phyloP scores from a whole-genome alignment of 495 filamentous ascomycete species.

The Neurospora sp. region DNA sequence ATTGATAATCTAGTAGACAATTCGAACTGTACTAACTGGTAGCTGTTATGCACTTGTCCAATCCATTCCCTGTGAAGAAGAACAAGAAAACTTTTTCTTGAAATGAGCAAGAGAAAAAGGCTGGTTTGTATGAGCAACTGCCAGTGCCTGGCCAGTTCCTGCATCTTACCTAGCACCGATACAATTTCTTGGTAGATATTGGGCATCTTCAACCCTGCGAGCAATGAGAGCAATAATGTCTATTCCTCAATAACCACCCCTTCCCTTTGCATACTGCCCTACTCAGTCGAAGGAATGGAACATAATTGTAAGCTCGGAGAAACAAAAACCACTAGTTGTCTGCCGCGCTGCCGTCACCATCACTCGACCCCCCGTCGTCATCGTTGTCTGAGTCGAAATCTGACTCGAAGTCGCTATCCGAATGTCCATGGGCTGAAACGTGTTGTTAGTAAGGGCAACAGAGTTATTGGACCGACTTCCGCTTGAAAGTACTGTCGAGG shows the following conservation, averaged over 20 bases:
- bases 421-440: not conserved
- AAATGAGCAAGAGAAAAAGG: not conserved
- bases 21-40: not conserved
- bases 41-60: not conserved
- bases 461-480: not conserved
- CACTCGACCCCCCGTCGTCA: not conserved
- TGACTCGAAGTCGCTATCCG: not conserved
- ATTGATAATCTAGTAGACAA: not conserved
- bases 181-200: not conserved
- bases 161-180: not conserved
- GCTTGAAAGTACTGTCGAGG: not conserved
- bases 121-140: not conserved
- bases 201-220: not conserved
- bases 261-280: fast-evolving
- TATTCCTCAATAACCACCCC: not conserved
- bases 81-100: not conserved
- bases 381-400: not conserved
- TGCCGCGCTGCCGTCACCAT: not conserved
- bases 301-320: too few species aligned
- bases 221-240: not conserved
- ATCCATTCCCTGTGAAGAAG: not conserved
- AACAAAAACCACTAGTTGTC: not conserved
- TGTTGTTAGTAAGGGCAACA: not conserved
- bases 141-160: not conserved
- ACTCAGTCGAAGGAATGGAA: too few species aligned